phyloP scores from a whole-genome alignment of 2,329 filamentous ascomycete species.

The Colletotrichum sp. region DNA sequence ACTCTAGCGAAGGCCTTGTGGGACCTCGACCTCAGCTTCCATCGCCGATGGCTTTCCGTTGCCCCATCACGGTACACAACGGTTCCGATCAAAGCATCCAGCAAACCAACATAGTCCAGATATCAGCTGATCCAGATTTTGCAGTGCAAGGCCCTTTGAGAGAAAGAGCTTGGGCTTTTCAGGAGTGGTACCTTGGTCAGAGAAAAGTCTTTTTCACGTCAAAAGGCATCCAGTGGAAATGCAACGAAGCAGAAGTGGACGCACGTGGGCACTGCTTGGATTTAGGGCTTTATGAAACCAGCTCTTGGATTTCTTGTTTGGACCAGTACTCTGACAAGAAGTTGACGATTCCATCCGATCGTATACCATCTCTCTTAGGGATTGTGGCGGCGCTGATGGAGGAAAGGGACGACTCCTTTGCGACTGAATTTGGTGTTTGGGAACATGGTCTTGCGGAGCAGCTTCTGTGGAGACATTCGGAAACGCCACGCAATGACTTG shows the following conservation, averaged over 20 bases:
- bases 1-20: no score
- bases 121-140: no score
- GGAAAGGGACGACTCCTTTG: not conserved
- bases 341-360: not conserved
- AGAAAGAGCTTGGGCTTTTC: not conserved
- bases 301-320: rapidly evolving
- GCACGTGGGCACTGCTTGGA: not conserved
- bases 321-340: not conserved
- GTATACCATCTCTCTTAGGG: rapidly evolving
- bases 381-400: not conserved
- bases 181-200: not conserved
- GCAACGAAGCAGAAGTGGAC: not conserved
- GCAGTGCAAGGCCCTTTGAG: no score
- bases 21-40: no score
- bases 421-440: not conserved
- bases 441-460: not conserved
- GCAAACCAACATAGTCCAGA: no score
- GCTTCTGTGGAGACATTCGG: not conserved
- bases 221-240: not conserved
- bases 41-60: no score
- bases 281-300: not conserved
- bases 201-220: not conserved
- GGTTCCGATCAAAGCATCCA: no score
- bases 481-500: rapidly evolving
- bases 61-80: no score